These are phyloP conservation scores for Dryadomyces quercivorus DNA, from an alignment of 2,329 filamentous ascomycete genomes.

Conservation along the genomic window DNA sequence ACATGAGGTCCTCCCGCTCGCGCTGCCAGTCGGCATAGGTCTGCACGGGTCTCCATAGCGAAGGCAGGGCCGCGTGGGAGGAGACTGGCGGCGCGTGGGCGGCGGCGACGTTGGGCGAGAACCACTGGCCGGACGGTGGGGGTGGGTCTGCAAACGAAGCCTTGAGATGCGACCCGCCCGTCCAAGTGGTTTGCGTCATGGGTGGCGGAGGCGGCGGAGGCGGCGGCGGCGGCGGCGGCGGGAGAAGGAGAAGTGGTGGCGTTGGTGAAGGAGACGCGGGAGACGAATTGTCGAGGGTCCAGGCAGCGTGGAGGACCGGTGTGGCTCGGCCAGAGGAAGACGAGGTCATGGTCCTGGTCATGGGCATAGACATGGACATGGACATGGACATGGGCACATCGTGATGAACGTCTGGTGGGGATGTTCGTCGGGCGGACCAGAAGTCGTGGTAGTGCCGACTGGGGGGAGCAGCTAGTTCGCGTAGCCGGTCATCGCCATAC, in stretches of 20 bases:
- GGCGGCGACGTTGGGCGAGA: neutral
- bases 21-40: neutral
- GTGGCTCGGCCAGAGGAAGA: neutral
- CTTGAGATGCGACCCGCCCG: neutral
- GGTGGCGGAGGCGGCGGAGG: neutral
- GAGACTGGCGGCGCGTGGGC: neutral
- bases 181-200: neutral
- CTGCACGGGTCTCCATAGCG: neutral
- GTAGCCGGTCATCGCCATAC: no score
- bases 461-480: no score
- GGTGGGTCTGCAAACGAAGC: neutral
- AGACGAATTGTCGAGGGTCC: neutral
- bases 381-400: neutral
- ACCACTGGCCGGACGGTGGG: neutral
- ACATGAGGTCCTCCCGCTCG: conserved; percentile 1
- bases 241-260: neutral
- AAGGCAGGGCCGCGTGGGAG: no score
- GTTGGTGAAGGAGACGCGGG: neutral
- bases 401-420: neutral
- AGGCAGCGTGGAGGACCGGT: neutral
- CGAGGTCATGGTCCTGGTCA: no score
- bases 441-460: neutral
- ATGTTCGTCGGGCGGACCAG: neutral
- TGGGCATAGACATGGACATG: neutral
- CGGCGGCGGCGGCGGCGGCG: no score